phyloP scores from a whole-genome alignment of 2,329 filamentous ascomycete genomes.

The Cryphonectria nitschkei region DNA sequence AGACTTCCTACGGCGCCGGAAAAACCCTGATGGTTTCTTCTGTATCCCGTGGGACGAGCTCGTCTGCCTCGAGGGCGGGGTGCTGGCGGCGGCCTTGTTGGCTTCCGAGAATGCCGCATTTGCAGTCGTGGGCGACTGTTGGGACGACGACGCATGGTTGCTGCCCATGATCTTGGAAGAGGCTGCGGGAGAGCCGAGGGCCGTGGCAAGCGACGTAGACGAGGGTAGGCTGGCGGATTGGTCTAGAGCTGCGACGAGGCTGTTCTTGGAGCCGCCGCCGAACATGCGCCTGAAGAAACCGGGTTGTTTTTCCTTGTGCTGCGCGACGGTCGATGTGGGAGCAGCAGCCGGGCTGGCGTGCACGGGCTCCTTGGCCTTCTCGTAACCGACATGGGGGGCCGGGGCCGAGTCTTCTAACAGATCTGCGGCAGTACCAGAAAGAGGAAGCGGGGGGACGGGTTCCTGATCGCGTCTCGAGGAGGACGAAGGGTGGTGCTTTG shows the following conservation, averaged over 20 bases:
- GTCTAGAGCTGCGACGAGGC: slow-evolving; percentile 28
- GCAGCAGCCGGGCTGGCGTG: slow-evolving; percentile 40
- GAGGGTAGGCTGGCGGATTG: slow-evolving; percentile 18
- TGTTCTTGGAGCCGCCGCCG: slow-evolving; percentile 70
- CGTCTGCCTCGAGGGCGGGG: slow-evolving; percentile 52
- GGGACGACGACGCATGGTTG: slow-evolving; percentile 31
- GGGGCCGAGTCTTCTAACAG: slow-evolving; percentile 54
- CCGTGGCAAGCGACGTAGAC: slow-evolving; percentile 1
- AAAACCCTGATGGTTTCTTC: slow-evolving; percentile 95
- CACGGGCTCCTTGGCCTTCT: slow-evolving; percentile 58
- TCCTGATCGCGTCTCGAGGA: slow-evolving; percentile 36
- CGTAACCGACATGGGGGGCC: slow-evolving; percentile 61
- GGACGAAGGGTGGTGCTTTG: slow-evolving; percentile 30
- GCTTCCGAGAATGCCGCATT: slow-evolving; percentile 48
- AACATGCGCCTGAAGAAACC: slow-evolving; percentile 96
- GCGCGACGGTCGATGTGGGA: slow-evolving; percentile 45
- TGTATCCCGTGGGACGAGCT: slow-evolving; percentile 61
- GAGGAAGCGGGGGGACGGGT: slow-evolving; percentile 32
- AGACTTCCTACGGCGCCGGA: slow-evolving; percentile 91
- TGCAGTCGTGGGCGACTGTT: slow-evolving; percentile 26
- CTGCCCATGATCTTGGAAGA: slow-evolving; percentile 15
- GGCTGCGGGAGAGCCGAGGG: slow-evolving; percentile 19
- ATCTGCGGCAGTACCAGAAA: slow-evolving; percentile 38
- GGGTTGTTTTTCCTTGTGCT: slow-evolving; percentile 65
- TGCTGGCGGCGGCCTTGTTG: slow-evolving; percentile 37